phyloP scores from a whole-genome alignment of 2,329 filamentous ascomycete species.

The Pseudopyricularia javanii region DNA sequence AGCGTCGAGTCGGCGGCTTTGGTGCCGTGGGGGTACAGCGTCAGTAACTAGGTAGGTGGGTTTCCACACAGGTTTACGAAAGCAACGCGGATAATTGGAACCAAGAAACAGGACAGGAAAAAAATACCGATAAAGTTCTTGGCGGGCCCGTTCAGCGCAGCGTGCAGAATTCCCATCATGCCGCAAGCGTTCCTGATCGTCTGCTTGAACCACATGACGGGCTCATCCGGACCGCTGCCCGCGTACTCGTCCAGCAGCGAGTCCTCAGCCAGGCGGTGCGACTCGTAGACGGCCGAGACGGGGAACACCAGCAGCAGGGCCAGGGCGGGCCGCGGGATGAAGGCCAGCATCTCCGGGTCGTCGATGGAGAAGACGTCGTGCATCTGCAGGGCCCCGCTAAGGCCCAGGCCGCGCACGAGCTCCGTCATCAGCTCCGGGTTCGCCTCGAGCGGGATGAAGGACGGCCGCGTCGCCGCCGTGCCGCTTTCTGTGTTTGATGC shows the following conservation, averaged over 20 bases:
- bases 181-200: conserved; percentile 92
- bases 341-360: conserved; percentile 70
- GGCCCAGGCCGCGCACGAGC: conserved; percentile 72
- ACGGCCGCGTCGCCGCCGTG: conserved; percentile 5
- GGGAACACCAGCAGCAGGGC: conserved; percentile 91
- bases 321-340: conserved; percentile 78
- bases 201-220: conserved; percentile 88
- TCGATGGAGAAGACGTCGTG: conserved; percentile 89
- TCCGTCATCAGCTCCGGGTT: conserved; percentile 83
- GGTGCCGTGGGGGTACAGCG: neutral
- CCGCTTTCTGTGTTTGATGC: neutral
- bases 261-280: conserved; percentile 64
- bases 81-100: too few species aligned
- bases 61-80: too few species aligned
- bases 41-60: neutral
- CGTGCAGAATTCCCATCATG: conserved; percentile 77
- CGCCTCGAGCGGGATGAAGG: conserved; percentile 51
- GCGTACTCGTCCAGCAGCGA: conserved; percentile 47
- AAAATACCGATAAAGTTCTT: conserved; percentile 43
- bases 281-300: conserved; percentile 67
- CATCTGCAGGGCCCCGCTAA: conserved; percentile 64
- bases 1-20: conserved; percentile 35
- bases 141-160: conserved; percentile 64
- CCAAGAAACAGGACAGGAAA: neutral
- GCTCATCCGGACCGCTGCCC: conserved; percentile 55